These are phyloP conservation scores for Dictyostelium citrinum DNA, from an alignment of 78 protist genomes.

Conservation along the genomic window DNA sequence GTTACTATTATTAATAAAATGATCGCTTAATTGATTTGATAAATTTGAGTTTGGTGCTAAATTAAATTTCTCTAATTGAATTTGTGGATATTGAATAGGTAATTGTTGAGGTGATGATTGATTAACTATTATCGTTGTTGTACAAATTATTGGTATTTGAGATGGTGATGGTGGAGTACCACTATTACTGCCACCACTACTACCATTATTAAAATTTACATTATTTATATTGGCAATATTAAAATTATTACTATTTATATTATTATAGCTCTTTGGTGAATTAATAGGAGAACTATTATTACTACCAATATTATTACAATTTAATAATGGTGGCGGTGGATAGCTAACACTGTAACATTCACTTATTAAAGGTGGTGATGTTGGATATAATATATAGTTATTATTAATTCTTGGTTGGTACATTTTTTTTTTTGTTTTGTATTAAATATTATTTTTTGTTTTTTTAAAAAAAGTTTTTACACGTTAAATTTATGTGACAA, in stretches of 20 bases:
- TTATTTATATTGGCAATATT: not conserved
- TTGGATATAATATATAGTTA: not conserved
- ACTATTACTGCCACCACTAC: not conserved
- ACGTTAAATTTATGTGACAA: not conserved
- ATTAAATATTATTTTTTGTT: not conserved
- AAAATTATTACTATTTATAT: not conserved
- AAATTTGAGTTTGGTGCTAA: not conserved
- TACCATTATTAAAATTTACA: not conserved
- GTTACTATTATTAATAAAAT: not conserved
- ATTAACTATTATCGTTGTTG: not conserved
- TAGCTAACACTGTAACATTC: not conserved
- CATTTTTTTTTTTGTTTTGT: not conserved
- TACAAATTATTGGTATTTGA: not conserved
- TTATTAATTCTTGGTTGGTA: slow-evolving; percentile 13
- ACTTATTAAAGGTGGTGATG: not conserved
- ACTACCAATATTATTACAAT: not conserved
- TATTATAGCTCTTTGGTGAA: not conserved
- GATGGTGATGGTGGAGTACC: not conserved
- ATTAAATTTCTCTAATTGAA: not conserved
- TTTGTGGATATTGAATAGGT: not conserved
- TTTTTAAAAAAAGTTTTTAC: not conserved
- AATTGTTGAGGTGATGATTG: not conserved
- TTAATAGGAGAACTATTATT: not conserved
- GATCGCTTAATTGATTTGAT: not conserved
- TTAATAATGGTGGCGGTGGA: not conserved